These are phyloP conservation scores for Trametes maxima DNA, from an alignment of 768 basidiomycete species.

Conservation along the genomic window DNA sequence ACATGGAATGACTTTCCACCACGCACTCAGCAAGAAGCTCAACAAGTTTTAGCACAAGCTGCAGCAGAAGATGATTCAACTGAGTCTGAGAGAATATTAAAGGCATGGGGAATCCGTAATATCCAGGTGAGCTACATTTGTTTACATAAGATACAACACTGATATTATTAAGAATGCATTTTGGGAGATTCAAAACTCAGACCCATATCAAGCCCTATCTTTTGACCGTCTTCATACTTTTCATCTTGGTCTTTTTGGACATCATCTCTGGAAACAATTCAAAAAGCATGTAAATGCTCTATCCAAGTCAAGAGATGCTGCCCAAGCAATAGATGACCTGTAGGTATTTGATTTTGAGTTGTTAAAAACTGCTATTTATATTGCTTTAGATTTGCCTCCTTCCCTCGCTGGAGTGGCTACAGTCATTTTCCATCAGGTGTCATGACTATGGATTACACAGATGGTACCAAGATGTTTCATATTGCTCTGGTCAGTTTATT, in stretches of 20 bases:
- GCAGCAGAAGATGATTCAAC: background rate
- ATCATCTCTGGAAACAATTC: slow-evolving; percentile 4
- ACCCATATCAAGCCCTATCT: slow-evolving; percentile 1
- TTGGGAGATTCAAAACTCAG: background rate
- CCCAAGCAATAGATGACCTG: background rate
- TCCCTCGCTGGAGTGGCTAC: slow-evolving; percentile 3
- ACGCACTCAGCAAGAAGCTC: background rate
- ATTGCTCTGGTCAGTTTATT: background rate
- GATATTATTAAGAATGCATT: slow-evolving; percentile 3
- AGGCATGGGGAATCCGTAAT: background rate
- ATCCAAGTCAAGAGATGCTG: background rate
- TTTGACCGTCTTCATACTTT: slow-evolving; percentile 11
- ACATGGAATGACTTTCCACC: background rate
- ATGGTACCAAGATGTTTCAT: slow-evolving; percentile 1
- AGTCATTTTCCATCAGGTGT: background rate
- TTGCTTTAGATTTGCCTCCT: background rate
- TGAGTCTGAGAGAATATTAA: background rate
- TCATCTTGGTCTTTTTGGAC: background rate
- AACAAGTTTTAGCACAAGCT: background rate
- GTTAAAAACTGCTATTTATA: no score
- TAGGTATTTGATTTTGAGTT: background rate
- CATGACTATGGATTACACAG: background rate
- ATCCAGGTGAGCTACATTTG: background rate
- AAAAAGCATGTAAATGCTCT: background rate
- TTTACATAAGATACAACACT: background rate